Conservation (phyloP, 2,329 filamentous ascomycete species). For the Malbranchea cinnamomea region DNA sequence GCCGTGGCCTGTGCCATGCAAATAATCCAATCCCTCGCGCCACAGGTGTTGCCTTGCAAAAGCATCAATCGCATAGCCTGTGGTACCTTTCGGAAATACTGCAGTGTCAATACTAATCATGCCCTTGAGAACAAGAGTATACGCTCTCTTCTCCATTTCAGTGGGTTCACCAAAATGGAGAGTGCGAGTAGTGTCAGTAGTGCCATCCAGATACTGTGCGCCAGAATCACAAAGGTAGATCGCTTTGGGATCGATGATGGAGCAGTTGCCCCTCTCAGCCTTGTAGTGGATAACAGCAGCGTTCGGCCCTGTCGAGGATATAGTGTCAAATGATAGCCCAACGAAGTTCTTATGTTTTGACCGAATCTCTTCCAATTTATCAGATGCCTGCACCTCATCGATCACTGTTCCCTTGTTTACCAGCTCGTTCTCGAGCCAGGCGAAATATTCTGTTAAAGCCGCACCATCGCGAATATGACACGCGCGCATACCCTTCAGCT, state of each 20-base stretch:
- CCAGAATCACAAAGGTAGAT: conserved; percentile 96
- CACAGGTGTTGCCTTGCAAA: conserved; percentile 85
- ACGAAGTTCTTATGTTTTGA: conserved; percentile 59
- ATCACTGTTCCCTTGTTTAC: conserved; percentile 55
- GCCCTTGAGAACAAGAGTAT: conserved; percentile 89
- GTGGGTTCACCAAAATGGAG: conserved; percentile 81
- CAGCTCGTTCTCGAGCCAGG: conserved; percentile 88
- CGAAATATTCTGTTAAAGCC: conserved; percentile 81
- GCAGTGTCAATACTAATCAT: conserved; percentile 77
- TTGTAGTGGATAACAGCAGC: conserved; percentile 94
- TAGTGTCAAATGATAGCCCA: conserved; percentile 87
- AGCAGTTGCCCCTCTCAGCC: conserved; percentile 68
- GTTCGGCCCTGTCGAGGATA: conserved; percentile 85
- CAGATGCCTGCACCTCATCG: conserved; percentile 82
- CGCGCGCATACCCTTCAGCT: conserved; percentile 81
- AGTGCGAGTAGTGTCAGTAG: conserved; percentile 88
- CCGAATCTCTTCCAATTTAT: conserved; percentile 59
- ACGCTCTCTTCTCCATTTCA: conserved; percentile 69
- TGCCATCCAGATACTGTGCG: conserved; percentile 90
- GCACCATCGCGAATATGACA: conserved; percentile 91
- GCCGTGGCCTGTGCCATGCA: conserved; percentile 91
- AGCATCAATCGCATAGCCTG: conserved; percentile 77
- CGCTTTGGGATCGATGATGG: conserved; percentile 65
- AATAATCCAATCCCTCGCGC: conserved; percentile 85
- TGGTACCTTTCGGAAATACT: conserved; percentile 88